Evolutionary conservation across 2,329 filamentous ascomycete species (phyloP).

Genomic region (Aspergillus niger): DNA sequence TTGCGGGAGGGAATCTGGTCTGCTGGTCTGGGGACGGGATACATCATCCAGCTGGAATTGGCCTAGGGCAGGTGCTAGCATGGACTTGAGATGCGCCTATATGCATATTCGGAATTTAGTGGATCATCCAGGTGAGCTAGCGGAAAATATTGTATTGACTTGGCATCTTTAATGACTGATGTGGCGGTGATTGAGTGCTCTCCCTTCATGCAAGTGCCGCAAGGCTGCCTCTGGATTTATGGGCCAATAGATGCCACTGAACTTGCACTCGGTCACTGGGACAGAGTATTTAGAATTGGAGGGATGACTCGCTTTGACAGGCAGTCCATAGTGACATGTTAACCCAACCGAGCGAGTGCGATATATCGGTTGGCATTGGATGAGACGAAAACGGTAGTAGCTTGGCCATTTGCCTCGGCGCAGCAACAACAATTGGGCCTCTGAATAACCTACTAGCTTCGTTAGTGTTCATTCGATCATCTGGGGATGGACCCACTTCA

Average conservation of each 20-base stretch:
- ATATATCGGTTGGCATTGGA: not conserved
- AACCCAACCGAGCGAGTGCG: not conserved
- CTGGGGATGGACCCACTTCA: not conserved
- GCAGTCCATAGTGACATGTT: not conserved
- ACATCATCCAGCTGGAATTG: not conserved
- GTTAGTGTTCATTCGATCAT: not conserved
- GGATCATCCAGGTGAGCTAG: not conserved
- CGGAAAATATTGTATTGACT: not conserved
- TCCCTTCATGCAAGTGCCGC: slow-evolving; percentile 1
- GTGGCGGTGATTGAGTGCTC: not conserved
- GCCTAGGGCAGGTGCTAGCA: not conserved
- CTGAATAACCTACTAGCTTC: not conserved
- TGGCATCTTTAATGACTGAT: not conserved
- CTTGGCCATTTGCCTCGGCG: not conserved
- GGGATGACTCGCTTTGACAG: not conserved
- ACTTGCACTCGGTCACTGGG: slow-evolving; percentile 1
- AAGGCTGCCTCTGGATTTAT: slow-evolving; percentile 1
- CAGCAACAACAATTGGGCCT: not conserved
- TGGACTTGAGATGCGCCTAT: not conserved
- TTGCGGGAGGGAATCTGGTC: not conserved
- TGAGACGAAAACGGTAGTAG: not conserved
- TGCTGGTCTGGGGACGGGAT: not conserved
- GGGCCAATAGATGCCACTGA: not conserved
- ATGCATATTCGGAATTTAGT: not conserved
- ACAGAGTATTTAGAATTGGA: not conserved